A percentile compares a stretch with the other conserved stretches of the same genome.
phyloP scores from a whole-genome alignment of 805 yeast genomes.

The Saturnispora diversa region DNA sequence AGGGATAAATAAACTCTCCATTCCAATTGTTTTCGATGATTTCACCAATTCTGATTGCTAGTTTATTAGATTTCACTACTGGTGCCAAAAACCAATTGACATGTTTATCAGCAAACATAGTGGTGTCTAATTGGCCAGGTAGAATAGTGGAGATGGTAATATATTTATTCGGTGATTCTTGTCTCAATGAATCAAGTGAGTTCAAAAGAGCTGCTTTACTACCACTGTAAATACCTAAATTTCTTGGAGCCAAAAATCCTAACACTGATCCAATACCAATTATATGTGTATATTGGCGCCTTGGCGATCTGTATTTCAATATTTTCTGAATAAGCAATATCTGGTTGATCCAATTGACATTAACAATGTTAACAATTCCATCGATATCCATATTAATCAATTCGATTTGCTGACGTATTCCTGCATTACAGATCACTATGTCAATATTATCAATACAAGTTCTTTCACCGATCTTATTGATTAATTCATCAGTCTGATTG shows the following conservation, averaged over 20 bases:
- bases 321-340: conserved; percentile 32
- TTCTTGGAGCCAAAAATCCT: conserved; percentile 42
- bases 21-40: conserved; percentile 31
- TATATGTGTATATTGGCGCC: conserved; percentile 25
- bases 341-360: conserved; percentile 38
- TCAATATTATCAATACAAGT: conserved; percentile 18
- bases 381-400: conserved; percentile 23
- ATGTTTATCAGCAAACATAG: conserved; percentile 41
- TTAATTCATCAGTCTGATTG: conserved; percentile 20
- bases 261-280: conserved; percentile 40
- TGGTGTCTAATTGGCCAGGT: conserved; percentile 45
- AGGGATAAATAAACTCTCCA: conserved; percentile 39
- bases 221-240: conserved; percentile 41
- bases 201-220: conserved; percentile 40
- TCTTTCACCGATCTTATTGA: conserved; percentile 14
- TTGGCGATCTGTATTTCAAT: conserved; percentile 19
- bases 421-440: conserved; percentile 42
- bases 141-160: conserved; percentile 33
- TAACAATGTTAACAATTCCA: conserved; percentile 28
- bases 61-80: conserved; percentile 30
- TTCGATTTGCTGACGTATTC: conserved; percentile 33
- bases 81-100: conserved; percentile 44
- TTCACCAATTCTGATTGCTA: conserved; percentile 32
- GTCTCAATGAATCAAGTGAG: conserved; percentile 37
- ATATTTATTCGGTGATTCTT: conserved; percentile 29